Evolutionary conservation across 768 basidiomycete genomes (phyloP).

Genomic region (Tephrocybe sp.): DNA sequence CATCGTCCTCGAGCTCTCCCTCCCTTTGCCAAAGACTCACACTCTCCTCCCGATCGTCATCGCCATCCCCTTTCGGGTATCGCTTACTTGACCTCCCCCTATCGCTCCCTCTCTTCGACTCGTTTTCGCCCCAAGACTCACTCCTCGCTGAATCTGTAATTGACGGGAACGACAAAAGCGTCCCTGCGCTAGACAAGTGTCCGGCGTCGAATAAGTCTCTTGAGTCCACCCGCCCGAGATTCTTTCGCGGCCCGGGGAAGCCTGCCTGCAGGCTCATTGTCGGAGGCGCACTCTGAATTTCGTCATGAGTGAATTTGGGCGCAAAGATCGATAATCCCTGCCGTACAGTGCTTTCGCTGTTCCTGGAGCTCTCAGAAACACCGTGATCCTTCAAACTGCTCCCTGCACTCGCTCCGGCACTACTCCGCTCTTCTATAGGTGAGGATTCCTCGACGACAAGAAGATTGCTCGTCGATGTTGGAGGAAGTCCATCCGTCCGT

Average conservation of each 20-base stretch:
- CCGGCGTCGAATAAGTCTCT: conserved; percentile 34
- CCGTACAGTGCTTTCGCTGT: conserved; percentile 7
- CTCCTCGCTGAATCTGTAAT: conserved; percentile 51
- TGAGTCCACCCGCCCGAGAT: conserved; percentile 32
- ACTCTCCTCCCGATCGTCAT: conserved; percentile 65
- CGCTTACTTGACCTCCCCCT: conserved; percentile 39
- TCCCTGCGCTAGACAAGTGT: conserved; percentile 25
- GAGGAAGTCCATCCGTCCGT: conserved; percentile 16
- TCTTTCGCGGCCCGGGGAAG: conserved; percentile 19
- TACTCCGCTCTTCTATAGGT: conserved; percentile 9
- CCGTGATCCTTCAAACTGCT: conserved; percentile 11
- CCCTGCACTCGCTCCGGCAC: conserved; percentile 14
- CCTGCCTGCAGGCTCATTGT: conserved; percentile 34
- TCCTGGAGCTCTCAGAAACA: neutral
- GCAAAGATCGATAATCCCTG: conserved; percentile 35
- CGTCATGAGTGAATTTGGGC: conserved; percentile 25
- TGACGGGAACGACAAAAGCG: conserved; percentile 49
- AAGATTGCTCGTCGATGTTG: conserved; percentile 21
- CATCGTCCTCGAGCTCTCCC: conserved; percentile 21
- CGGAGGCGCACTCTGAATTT: conserved; percentile 48
- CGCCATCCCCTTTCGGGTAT: conserved; percentile 48
- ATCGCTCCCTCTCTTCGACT: conserved; percentile 25
- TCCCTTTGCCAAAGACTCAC: conserved; percentile 47
- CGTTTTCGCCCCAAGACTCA: conserved; percentile 38
- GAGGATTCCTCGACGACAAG: conserved; percentile 25